Evolutionary conservation across 768 basidiomycete genomes (phyloP), one percentile per base, ranked within the genome.

Genomic region (Russula olivacea): DNA sequence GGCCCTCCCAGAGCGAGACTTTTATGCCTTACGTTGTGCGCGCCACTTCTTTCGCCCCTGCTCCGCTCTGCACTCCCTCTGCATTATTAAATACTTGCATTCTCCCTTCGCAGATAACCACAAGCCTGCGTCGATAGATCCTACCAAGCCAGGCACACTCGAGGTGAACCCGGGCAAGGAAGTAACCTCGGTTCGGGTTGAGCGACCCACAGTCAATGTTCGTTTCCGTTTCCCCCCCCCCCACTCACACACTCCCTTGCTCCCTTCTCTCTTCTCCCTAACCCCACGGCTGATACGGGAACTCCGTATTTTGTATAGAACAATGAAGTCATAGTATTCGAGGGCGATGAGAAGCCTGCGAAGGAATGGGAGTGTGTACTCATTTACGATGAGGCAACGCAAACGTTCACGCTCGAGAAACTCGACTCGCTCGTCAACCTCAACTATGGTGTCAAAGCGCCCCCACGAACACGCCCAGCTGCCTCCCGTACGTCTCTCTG

Each of bases 11-110:
- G 83, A 84, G 70, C 79, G 81, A 58, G 86, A 89, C 67, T 88
- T 89, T 73, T 88, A 86, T 71, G 83, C 87, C n/a, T 82, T 91
- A 69, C 80, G 87, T 67, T 91, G 89, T 90, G 66, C 66, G 86
- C 59, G 15, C 45, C 21, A 49, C 48, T 25, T 49, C 48, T 14
- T 21, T 14, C 47, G 12, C 21, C 10, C 21, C 21, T 28, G 28
- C 56, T 48, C 63, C 41, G 15, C 38, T 40, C 38, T 2, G 38
- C 9, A 23, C 15, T 40, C 10, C 38, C 55, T 49, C 40, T 48
- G 11, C 2, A 48, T 57, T 41, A 41, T 21, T 54, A 40, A 8
- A 15, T 21, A 17, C 11, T 56, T 34, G 21, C 45, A n/a, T 49
- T 43, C 41, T 43, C 32, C 4, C 36, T 36, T 36, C 36, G 15